Evolutionary conservation across 2,329 filamentous ascomycete genomes (phyloP).

Genomic region (Colletotrichum sp.): DNA sequence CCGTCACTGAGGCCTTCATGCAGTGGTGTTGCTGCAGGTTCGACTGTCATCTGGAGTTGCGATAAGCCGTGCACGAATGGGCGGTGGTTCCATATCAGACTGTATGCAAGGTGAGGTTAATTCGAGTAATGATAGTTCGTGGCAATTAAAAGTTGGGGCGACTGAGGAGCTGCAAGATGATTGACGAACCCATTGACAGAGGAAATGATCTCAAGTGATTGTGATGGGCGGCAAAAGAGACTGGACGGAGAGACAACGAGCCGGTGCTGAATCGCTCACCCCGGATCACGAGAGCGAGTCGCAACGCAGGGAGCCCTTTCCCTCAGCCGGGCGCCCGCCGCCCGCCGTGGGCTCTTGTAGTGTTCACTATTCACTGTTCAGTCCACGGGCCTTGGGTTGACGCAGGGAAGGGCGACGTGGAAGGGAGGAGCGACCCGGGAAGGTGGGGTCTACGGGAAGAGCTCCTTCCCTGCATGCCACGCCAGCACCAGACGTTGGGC

Average conservation of each 20-base stretch:
- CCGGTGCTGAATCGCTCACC: not conserved
- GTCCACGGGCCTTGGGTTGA: not conserved
- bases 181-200: not conserved
- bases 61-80: not conserved
- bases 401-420: not conserved
- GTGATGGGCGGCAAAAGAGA: not conserved
- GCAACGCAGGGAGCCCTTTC: not conserved
- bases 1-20: not conserved
- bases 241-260: not conserved
- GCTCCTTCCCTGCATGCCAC: conserved; percentile 4
- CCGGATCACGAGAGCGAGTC: not conserved
- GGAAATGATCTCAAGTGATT: not conserved
- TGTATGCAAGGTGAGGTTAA: not conserved
- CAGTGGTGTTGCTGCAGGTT: not conserved
- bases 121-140: not conserved
- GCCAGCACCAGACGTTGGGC: not conserved
- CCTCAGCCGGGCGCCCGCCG: not conserved
- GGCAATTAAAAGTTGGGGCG: not conserved
- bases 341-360: not conserved
- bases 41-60: conserved; percentile 5
- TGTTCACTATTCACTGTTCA: not conserved
- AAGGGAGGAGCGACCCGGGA: not conserved
- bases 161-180: not conserved
- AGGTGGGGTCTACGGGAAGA: conserved; percentile 1
- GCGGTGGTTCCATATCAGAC: not conserved